These are phyloP conservation scores for Naumovozyma baii DNA, from an alignment of 805 yeast species.

Conservation along the genomic window DNA sequence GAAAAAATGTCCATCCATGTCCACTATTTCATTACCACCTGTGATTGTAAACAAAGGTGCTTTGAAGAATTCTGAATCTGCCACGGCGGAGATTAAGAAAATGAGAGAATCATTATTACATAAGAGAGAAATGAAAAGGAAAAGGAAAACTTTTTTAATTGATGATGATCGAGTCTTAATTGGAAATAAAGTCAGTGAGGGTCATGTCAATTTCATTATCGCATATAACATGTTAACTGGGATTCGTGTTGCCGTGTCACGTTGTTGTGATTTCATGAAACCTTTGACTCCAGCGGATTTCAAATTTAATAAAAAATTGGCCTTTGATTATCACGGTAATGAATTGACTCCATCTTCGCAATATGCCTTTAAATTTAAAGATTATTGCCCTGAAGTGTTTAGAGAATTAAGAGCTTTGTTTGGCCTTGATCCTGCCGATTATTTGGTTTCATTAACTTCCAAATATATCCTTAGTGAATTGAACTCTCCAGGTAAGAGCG, in stretches of 20 bases:
- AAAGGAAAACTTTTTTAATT: conserved; percentile 34
- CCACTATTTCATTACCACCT: conserved; percentile 2
- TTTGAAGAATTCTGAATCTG: conserved; percentile 30
- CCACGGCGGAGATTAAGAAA: conserved; percentile 38
- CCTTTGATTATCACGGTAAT: conserved; percentile 80
- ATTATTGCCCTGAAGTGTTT: conserved; percentile 90
- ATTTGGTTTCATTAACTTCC: conserved; percentile 82
- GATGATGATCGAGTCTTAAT: conserved; percentile 51
- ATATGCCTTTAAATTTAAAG: conserved; percentile 94
- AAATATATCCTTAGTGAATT: conserved; percentile 84
- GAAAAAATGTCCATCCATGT: conserved; percentile 1
- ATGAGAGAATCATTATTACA: conserved; percentile 41
- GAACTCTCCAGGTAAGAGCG: conserved; percentile 95
- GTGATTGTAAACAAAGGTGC: conserved; percentile 2
- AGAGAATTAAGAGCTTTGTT: conserved; percentile 71
- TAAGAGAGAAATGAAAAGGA: conserved; percentile 37
- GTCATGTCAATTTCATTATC: conserved; percentile 85
- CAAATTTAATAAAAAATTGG: conserved; percentile 59
- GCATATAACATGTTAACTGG: conserved; percentile 98
- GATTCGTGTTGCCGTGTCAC: conserved; percentile 85
- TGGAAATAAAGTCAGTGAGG: conserved; percentile 81
- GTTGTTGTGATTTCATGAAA: conserved; percentile 79
- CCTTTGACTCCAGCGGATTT: conserved; percentile 64
- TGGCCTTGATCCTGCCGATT: conserved; percentile 92
- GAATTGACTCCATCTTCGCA: conserved; percentile 88